These are phyloP conservation scores for Russula virescens DNA, from an alignment of 768 basidiomycete genomes.

Conservation along the genomic window DNA sequence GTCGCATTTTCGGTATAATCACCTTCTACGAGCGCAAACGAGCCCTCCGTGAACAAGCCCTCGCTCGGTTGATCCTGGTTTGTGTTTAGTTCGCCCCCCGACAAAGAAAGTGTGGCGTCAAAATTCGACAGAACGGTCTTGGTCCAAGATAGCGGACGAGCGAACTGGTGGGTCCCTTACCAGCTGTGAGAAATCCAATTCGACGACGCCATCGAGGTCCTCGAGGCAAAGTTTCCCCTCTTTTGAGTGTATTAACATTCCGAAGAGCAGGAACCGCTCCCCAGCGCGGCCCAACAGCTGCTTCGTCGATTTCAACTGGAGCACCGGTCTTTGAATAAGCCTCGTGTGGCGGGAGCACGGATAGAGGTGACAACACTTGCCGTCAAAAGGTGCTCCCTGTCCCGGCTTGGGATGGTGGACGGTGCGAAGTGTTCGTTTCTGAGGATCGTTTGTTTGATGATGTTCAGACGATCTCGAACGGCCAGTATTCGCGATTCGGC, in stretches of 20 bases:
- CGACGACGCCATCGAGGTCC: constrained; percentile 87
- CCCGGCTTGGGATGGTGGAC: constrained; percentile 84
- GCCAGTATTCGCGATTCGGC: constrained; percentile 77
- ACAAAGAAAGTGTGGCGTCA: too few relatives aligned
- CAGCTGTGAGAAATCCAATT: constrained; percentile 80
- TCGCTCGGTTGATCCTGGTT: constrained; percentile 81
- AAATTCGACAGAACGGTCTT: not conserved
- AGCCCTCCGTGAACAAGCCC: constrained; percentile 94
- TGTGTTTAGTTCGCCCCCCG: too few relatives aligned
- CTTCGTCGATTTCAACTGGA: constrained; percentile 88
- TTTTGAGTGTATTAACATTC: constrained; percentile 85
- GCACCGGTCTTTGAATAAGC: constrained; percentile 4
- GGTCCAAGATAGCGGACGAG: too few relatives aligned
- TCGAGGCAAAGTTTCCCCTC: constrained; percentile 90
- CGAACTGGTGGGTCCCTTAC: constrained; percentile 40
- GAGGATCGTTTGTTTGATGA: constrained; percentile 89
- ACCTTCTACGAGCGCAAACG: constrained; percentile 91
- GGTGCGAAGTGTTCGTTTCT: constrained; percentile 98
- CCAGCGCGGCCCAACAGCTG: constrained; percentile 89
- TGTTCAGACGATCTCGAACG: constrained; percentile 77
- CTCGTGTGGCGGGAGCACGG: not conserved
- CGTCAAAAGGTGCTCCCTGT: constrained; percentile 83
- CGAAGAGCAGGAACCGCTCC: constrained; percentile 86
- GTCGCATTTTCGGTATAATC: constrained; percentile 92
- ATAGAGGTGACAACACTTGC: constrained; percentile 37